Conservation (phyloP, 805 yeast species). For the Candida pseudofarinosa region DNA sequence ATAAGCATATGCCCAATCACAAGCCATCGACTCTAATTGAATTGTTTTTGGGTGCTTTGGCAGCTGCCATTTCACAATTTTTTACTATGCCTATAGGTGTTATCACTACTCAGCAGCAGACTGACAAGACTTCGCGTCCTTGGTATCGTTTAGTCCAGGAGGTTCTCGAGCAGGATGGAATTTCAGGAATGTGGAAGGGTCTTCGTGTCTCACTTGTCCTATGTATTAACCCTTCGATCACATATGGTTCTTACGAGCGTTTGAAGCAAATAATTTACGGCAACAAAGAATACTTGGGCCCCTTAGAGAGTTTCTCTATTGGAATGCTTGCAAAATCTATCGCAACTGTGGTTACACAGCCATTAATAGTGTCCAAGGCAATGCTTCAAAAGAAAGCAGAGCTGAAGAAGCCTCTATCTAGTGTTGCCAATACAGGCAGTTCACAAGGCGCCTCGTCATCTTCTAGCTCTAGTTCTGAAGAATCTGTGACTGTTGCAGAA, state of each 20-base stretch:
- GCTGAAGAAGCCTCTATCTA: constrained; percentile 15
- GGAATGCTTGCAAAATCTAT: constrained; percentile 80
- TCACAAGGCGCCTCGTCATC: background rate
- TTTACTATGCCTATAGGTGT: constrained; percentile 81
- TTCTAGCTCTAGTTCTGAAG: constrained; percentile 4
- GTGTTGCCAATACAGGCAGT: too few relatives aligned
- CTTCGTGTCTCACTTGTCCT: constrained; percentile 74
- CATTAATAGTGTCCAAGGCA: constrained; percentile 79
- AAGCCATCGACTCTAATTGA: constrained; percentile 59
- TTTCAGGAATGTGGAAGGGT: constrained; percentile 77
- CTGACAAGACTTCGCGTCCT: constrained; percentile 38
- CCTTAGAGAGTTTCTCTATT: constrained; percentile 61
- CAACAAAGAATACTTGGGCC: constrained; percentile 43
- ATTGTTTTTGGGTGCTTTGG: constrained; percentile 68
- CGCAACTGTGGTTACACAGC: constrained; percentile 80
- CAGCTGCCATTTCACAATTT: constrained; percentile 78
- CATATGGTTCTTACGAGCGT: constrained; percentile 77
- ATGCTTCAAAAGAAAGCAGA: constrained; percentile 57
- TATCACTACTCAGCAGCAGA: constrained; percentile 59
- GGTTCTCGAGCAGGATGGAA: constrained; percentile 59
- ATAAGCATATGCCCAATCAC: constrained; percentile 33
- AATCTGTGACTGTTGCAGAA: constrained; percentile 19
- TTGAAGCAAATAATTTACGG: constrained; percentile 50
- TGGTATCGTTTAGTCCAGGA: constrained; percentile 37
- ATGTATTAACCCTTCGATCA: constrained; percentile 80